phyloP scores from a whole-genome alignment of 139 green algal genomes.

The Chlorella sorokiniana region DNA sequence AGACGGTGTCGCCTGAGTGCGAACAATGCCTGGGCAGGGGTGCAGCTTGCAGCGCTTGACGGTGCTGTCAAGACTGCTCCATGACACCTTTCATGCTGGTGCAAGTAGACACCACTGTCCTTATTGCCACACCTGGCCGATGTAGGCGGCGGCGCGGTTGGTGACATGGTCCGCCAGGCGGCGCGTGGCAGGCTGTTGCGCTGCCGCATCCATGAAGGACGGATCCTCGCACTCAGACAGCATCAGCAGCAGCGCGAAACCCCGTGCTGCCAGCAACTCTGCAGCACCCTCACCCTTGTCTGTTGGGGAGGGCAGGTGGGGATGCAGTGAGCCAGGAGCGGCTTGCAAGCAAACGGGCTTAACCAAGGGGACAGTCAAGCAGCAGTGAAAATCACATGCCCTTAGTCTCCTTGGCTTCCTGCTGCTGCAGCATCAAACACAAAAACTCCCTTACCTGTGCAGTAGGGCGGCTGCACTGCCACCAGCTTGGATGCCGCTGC shows the following conservation, averaged over 20 bases:
- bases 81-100: too few relatives aligned
- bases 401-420: too few relatives aligned
- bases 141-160: constrained; percentile 21
- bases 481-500: constrained; percentile 17
- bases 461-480: constrained; percentile 39
- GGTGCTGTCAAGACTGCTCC: too few relatives aligned
- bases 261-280: constrained; percentile 46
- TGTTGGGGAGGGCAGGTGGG: too few relatives aligned
- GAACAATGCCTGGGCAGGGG: background rate
- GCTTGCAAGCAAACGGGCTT: background rate
- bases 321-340: too few relatives aligned
- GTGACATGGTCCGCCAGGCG: constrained; percentile 30
- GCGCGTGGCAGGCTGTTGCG: constrained; percentile 2
- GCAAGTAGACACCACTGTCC: background rate
- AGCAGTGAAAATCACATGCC: too few relatives aligned
- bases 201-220: constrained; percentile 31
- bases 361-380: background rate
- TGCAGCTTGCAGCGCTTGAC: background rate
- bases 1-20: too few relatives aligned
- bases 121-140: constrained; percentile 11
- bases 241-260: constrained; percentile 42
- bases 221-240: constrained; percentile 37
- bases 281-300: constrained; percentile 36
- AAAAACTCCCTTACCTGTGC: constrained; percentile 5
- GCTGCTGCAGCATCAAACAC: too few relatives aligned